Conservation (phyloP, 163 green algal species). For the Prototheca stagnorum region DNA sequence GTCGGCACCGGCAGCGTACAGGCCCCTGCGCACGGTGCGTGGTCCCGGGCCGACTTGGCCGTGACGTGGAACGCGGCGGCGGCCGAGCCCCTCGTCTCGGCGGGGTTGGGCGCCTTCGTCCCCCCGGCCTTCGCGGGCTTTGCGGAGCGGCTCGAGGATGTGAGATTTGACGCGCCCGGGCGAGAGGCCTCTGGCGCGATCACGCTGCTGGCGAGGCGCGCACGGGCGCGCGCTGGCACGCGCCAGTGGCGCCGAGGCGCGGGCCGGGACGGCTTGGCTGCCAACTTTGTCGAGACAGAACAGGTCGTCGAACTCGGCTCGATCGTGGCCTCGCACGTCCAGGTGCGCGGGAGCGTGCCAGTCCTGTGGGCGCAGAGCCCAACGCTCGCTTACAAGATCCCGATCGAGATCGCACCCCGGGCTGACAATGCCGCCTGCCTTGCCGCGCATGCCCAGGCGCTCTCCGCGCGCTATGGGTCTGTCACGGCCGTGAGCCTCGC, state of each 20-base stretch:
- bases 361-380: slow-evolving; percentile 73
- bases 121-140: slow-evolving; percentile 45
- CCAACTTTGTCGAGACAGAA: slow-evolving; percentile 88
- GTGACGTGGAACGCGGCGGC: slow-evolving; percentile 63
- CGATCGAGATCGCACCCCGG: slow-evolving; percentile 40
- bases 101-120: slow-evolving; percentile 24
- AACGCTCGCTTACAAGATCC: slow-evolving; percentile 86
- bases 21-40: slow-evolving; percentile 14
- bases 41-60: slow-evolving; percentile 25
- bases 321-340: slow-evolving; percentile 15
- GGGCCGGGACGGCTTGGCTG: slow-evolving; percentile 35
- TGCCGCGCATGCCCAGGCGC: slow-evolving; percentile 29
- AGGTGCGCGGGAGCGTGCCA: slow-evolving; percentile 63
- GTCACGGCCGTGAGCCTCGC: slow-evolving; percentile 62
- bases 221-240: slow-evolving; percentile 36
- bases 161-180: slow-evolving; percentile 20
- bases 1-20: too few species aligned
- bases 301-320: slow-evolving; percentile 42
- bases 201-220: slow-evolving; percentile 58
- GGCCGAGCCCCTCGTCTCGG: slow-evolving; percentile 30
- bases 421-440: slow-evolving; percentile 23
- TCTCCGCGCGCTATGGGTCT: slow-evolving; percentile 41
- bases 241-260: slow-evolving; percentile 68
- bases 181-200: slow-evolving; percentile 12
- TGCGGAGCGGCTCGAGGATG: slow-evolving; percentile 34